These are phyloP conservation scores for Alternaria sp. DNA, from an alignment of 2,329 filamentous ascomycete species.

Conservation along the genomic window DNA sequence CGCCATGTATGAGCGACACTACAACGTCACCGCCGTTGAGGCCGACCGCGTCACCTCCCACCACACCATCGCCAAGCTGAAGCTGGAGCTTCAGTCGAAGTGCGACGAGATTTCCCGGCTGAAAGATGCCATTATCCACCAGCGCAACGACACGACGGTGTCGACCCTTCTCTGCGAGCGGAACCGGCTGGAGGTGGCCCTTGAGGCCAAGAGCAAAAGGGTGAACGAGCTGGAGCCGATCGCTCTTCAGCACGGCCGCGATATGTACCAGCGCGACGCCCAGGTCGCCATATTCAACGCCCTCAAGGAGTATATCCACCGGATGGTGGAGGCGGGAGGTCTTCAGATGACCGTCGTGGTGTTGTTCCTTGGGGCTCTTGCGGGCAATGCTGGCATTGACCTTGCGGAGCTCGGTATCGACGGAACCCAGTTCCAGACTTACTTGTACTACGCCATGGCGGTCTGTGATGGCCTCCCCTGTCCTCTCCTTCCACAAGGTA, in stretches of 20 bases:
- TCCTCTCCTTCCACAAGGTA: slow-evolving; percentile 6
- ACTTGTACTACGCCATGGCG: slow-evolving; percentile 1
- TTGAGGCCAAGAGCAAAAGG: background rate
- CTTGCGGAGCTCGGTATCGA: slow-evolving; percentile 4
- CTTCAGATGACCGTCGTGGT: background rate
- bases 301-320: background rate
- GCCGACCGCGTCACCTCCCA: background rate
- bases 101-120: background rate
- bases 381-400: background rate
- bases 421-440: slow-evolving; percentile 1
- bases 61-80: background rate
- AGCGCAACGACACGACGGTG: background rate
- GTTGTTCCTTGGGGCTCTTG: slow-evolving; percentile 1
- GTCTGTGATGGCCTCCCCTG: background rate
- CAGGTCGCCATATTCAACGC: background rate
- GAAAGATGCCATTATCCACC: background rate
- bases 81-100: background rate
- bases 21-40: background rate
- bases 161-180: background rate
- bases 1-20: background rate
- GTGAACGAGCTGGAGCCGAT: background rate
- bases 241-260: background rate
- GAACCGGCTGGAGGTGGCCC: background rate
- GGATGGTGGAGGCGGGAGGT: background rate
- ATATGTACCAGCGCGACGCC: background rate